Base-by-base conservation (phyloP, 352 stramenopile species). In the Poterioochromonas sp. region DNA sequence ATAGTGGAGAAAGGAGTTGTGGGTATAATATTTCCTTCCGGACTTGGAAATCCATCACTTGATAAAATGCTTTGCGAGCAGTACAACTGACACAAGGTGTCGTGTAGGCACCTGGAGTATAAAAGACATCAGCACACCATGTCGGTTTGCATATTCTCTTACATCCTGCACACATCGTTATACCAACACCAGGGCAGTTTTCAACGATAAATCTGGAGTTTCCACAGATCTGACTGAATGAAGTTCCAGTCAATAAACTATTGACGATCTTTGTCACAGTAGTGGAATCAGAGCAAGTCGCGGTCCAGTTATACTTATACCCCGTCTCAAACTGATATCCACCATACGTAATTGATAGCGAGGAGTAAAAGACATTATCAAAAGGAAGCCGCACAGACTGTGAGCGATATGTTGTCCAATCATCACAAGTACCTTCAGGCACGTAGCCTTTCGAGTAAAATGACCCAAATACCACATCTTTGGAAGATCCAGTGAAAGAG, bases 321-420 rank as follows among this genome's bases (percentile, higher is more conserved):
- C 62, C 62, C n/a, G 62, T 44, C 62, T 70, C 29, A 43, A 70
- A 70, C 12, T 70, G 11, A 15, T 70, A 43, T 70, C 20, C 15
- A 20, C 37, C 62, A 12, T 22, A 12, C 12, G 29, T 43, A 12
- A 70, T 20, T 20, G 62, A 20, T n/a, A 70, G 29, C 37, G 29
- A 20, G 29, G 37, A 35, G 62, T 22, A 70, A 20, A 22, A 35
- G 18, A 70, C 29, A 43, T 70, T 43, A 15, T 70, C 29, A 15
- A 43, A 35, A 15, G 62, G 62, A 12, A 70, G 37, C 62, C 37
- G 62, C 29, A 35, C 20, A 20, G 37, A 20, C 29, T 43, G 20
- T 35, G 18, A 12, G 11, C 15, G 12, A 43, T 22, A 70, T 35
- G 12, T 15, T 20, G 29, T 20, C 62, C 62, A 70, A n/a, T 35